Evolutionary conservation across 75 land plant species (phyloP), one percentile per base, ranked within the genome.

Genomic region (Cupressus sempervirens): DNA sequence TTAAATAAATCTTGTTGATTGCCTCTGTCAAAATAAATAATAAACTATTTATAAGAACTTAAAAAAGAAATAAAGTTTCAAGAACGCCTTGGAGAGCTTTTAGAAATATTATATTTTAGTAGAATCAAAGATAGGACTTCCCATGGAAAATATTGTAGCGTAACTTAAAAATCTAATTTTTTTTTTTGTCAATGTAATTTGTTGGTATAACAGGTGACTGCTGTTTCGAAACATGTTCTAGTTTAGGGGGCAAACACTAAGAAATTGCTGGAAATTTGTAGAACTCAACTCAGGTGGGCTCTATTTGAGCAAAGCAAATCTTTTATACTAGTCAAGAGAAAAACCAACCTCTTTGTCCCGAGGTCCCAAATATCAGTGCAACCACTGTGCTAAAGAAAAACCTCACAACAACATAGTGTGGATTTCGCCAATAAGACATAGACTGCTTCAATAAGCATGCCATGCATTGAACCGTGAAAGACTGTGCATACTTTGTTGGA

Each of bases 401-500:
- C 76, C 98, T 86, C 29, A 93, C 92, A 52, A 91, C 77, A 76
- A 86, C 86, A 56, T 91, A 91, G 35, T 85, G 67, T 75, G 97
- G 97, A 83, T 91, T 97, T 82, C 95, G 91, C 99, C 99, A 97
- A 77, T 97, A 97, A 7, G 99, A 94, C 80, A 83, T 74, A 76
- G 89, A 87, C 67, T 93, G 97, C 88, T 97, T 97, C 99, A 97
- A 95, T 0, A 92, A 86, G 85, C 95, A 95, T 32, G 95, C 93
- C 83, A 83, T 48, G 80, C 88, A 93, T 80, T 97, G 97, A 38
- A 29, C 87, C 89, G 83, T 76, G 46, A 81, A 76, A 46, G 84
- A 81, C 76, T 90, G 95, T 13, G 99, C 86, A 83, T 84, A 97
- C 0, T 70, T 85, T 67, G 92, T 93, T 14, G 93, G 90, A 67